Base-by-base conservation (phyloP, 2,329 filamentous ascomycete genomes). In the Fusarium pseudocircinatum region DNA sequence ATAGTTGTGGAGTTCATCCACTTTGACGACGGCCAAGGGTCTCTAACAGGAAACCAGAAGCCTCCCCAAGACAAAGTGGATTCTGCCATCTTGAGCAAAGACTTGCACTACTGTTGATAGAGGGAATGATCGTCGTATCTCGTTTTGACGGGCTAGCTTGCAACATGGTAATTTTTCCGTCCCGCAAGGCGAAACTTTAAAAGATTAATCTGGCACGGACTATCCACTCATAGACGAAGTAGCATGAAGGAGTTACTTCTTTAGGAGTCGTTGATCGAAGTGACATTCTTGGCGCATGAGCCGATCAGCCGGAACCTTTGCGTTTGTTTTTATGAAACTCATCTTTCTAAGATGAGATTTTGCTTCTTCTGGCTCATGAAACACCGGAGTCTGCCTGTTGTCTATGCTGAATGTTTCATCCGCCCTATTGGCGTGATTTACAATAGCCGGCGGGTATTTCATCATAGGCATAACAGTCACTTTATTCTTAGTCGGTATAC, bases 101-200 rank as follows among this genome's bases (percentile, higher is more conserved):
- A 20, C n/a, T 34, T 14, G 14, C 34, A 14, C 26, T 37, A 39
- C 20, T 49, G 15, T 34, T n/a, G 13, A 24, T 20, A 52, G 1
- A 42, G 60, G 60, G 20, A 63, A 63, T 24, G 60, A 60, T 63
- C 53, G 20, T 14, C 53, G 20, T 28, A 6, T 39, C n/a, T 43
- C 13, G 26, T n/a, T 32, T 50, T 60, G 62, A 43, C 62, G 67
- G 15, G 24, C 24, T 26, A 22, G 53, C 28, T 47, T 24, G 43
- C 28, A 49, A 67, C 61, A 30, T 43, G 30, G 24, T 20, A 49
- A 58, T 68, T 68, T 68, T 67, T 44, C 62, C 62, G 65, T 56
- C 47, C 47, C 47, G 40, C 47, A 54, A 40, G 18, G 22, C 26
- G 26, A 60, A 60, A 60, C 22, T 42, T 30, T 47, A 66, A 63